Evolutionary conservation across 345 rosid genomes (phyloP).

Genomic region (Gossypium bickii): DNA sequence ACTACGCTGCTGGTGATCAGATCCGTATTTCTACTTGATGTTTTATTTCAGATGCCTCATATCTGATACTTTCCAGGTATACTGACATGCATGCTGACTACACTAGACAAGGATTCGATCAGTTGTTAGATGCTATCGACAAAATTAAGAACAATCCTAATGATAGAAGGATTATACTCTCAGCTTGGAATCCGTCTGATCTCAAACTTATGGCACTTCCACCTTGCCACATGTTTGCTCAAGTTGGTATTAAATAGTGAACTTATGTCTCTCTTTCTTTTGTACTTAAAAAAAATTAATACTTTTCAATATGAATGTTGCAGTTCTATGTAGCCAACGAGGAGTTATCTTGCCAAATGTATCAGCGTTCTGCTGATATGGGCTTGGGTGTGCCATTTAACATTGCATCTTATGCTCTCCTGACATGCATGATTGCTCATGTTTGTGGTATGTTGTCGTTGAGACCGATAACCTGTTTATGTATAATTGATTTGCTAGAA

Average conservation of each 20-base stretch:
- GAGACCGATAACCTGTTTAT: not conserved
- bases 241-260: conserved; percentile 36
- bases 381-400: conserved; percentile 97
- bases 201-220: conserved; percentile 93
- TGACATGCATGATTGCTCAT: conserved; percentile 89
- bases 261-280: not conserved
- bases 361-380: conserved; percentile 96
- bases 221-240: conserved; percentile 99
- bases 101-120: conserved; percentile 92
- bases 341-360: conserved; percentile 95
- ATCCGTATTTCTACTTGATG: not conserved
- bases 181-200: conserved; percentile 98
- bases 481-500: too few relatives aligned
- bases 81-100: conserved; percentile 94
- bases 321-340: conserved; percentile 89
- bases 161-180: conserved; percentile 80
- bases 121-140: conserved; percentile 73
- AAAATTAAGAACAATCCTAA: conserved; percentile 88
- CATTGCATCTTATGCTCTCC: conserved; percentile 88
- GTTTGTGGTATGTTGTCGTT: conserved; percentile 59
- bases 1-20: too few relatives aligned
- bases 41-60: not conserved
- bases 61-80: conserved; percentile 46
- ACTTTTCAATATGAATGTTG: conserved; percentile 6
- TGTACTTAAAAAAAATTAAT: not conserved